Base-by-base conservation (phyloP, 495 filamentous ascomycete species). In the Collariella sp. region DNA sequence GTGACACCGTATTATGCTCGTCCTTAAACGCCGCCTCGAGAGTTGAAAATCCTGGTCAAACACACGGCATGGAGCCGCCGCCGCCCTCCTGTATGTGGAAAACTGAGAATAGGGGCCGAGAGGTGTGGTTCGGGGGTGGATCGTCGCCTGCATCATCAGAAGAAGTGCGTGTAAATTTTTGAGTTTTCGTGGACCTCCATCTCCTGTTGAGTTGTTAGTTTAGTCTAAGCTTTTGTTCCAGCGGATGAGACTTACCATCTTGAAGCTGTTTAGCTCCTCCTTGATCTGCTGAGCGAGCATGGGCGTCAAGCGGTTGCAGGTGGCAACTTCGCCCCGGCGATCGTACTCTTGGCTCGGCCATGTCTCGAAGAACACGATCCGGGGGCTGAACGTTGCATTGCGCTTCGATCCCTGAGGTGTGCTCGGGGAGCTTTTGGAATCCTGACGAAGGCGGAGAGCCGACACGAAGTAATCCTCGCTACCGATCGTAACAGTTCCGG, bases 161-260 rank as follows among this genome's bases (percentile, higher is more conserved):
- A 96, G 80, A 97, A 99, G 80, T 99, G 93, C 62, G 93, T 99
- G 78, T 97, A 95, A 60, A 96, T 87, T 72, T 97, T 97, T 51
- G 94, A 97, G 68, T 85, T 86, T 73, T 96, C 90, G 67, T 99
- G 93, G 66, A 99, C 93, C 76, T 97, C 93, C 93, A 99, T 99
- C 73, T 99, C 93, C 94, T 98, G 58, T 22, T 19, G 13, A 16
- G 6, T 46, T 63, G 64, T 67, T 62, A 78, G 67, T 58, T 52
- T 51, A 23, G 0, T 1, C 6, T 2, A 23, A 1, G 29, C 5
- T 15, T 39, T 9, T 29, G 52, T 31, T 19, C 9, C 42, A 29
- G 10, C n/a, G 19, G 24, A 31, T 18, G 16, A 24, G 24, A 75
- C 85, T 55, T 69, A 96, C 93, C 93, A 99, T 97, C 66, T 98